A percentile compares a stretch with the other conserved stretches of the same genome.
Evolutionary conservation across 495 filamentous ascomycete genomes (phyloP).

Genomic region (Lineolata rhizophorae): DNA sequence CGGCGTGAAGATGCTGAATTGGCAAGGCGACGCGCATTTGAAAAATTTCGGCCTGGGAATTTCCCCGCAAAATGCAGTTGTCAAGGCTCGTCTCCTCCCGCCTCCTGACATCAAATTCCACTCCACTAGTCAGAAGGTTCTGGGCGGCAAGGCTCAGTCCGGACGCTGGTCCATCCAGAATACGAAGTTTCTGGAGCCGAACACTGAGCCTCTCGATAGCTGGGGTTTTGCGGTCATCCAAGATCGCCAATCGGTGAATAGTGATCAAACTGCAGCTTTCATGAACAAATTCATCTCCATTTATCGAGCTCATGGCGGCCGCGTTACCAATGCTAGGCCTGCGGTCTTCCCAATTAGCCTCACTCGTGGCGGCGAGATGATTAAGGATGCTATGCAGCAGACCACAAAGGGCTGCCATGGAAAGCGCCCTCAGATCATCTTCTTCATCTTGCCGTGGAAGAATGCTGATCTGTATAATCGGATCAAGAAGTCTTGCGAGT

Average conservation of each 20-base stretch:
- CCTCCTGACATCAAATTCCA: conserved; percentile 46
- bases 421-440: conserved; percentile 20
- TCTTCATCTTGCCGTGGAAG: conserved; percentile 52
- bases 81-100: conserved; percentile 46
- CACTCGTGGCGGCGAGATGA: conserved; percentile 26
- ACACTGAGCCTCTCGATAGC: conserved; percentile 31
- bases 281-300: conserved; percentile 31
- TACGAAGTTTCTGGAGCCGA: conserved; percentile 45
- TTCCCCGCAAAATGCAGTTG: conserved; percentile 30
- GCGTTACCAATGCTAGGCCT: conserved; percentile 22
- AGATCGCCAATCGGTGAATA: conserved; percentile 19
- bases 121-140: conserved; percentile 1
- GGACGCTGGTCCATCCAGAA: conserved; percentile 78
- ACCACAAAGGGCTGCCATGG: not conserved
- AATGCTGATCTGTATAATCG: conserved; percentile 43
- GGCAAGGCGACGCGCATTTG: conserved; percentile 44
- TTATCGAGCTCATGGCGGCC: conserved; percentile 54
- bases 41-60: conserved; percentile 46
- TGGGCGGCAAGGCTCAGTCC: conserved; percentile 20
- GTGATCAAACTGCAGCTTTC: conserved; percentile 30
- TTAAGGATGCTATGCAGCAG: conserved; percentile 29
- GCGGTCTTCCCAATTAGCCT: conserved; percentile 16
- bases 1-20: conserved; percentile 45
- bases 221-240: conserved; percentile 50
- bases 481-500: conserved; percentile 67